phyloP scores from a whole-genome alignment of 2,329 filamentous ascomycete genomes.

The Ceratocystis albifundus region DNA sequence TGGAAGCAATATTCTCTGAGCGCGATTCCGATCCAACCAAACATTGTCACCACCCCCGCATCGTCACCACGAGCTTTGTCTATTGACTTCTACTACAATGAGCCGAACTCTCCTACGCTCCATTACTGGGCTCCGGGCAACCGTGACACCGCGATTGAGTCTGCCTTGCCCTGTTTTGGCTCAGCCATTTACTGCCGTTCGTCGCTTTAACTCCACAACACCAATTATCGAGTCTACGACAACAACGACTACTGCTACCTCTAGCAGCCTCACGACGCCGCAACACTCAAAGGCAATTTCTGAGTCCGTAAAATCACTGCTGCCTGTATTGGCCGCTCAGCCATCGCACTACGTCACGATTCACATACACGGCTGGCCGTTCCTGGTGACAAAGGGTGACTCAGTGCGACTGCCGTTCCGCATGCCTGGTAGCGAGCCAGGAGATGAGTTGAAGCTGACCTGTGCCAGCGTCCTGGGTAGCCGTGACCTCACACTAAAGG shows the following conservation, averaged over 20 bases:
- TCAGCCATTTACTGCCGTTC: conserved; percentile 39
- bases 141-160: conserved; percentile 27
- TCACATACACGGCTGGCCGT: conserved; percentile 68
- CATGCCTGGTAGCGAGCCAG: conserved; percentile 64
- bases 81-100: conserved; percentile 31
- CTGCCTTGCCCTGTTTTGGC: conserved; percentile 33
- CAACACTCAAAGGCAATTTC: conserved; percentile 39
- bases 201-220: conserved; percentile 27
- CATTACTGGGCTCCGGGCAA: conserved; percentile 47
- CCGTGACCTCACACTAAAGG: conserved; percentile 81
- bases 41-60: neutral
- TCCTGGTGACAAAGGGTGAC: conserved; percentile 69
- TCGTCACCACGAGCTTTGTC: neutral
- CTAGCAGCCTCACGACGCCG: conserved; percentile 32
- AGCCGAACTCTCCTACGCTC: conserved; percentile 52
- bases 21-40: neutral
- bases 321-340: conserved; percentile 62
- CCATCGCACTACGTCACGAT: conserved; percentile 65
- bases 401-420: conserved; percentile 65
- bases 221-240: conserved; percentile 25
- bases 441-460: conserved; percentile 79
- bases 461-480: conserved; percentile 72
- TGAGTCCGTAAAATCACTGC: conserved; percentile 47
- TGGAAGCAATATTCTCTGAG: neutral
- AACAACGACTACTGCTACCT: conserved; percentile 28